Percentiles rank a stretch among this genome's conserved stretches.
These are phyloP conservation scores for Fonsecaea nubica DNA, from an alignment of 2,329 filamentous ascomycete species.

Conservation along the genomic window DNA sequence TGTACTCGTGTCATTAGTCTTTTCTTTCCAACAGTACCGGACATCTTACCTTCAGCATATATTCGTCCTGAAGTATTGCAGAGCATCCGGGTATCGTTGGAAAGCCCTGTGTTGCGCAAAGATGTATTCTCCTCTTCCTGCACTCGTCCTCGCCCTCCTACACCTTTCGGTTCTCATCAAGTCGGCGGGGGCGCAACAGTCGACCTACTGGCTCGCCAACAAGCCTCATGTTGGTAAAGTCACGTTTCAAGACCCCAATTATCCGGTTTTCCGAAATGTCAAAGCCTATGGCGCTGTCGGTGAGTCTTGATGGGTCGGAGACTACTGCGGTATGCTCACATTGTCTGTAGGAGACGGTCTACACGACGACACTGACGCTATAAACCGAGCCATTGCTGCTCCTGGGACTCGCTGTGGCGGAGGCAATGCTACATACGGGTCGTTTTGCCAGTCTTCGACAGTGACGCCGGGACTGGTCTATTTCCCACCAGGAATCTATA, in stretches of 20 bases:
- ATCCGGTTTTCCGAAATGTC: conserved; percentile 72
- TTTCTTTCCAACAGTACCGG: conserved; percentile 7
- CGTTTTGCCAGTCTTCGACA: conserved; percentile 74
- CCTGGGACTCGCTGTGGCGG: conserved; percentile 72
- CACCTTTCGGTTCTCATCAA: conserved; percentile 17
- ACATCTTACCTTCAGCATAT: conserved; percentile 1
- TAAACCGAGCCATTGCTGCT: conserved; percentile 76
- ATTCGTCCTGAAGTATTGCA: conserved; percentile 3
- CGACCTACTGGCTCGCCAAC: conserved; percentile 45
- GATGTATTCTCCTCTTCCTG: conserved; percentile 19
- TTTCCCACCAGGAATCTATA: conserved; percentile 80
- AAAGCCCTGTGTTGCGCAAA: conserved; percentile 2
- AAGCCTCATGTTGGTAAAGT: conserved; percentile 46
- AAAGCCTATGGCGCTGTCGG: conserved; percentile 69
- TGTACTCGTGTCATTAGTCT: conserved; percentile 16
- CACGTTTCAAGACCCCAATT: conserved; percentile 41
- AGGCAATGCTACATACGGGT: conserved; percentile 45
- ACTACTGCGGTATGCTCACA: not conserved
- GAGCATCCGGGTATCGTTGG: not conserved
- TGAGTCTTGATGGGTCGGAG: conserved; percentile 13
- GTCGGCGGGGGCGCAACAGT: conserved; percentile 29
- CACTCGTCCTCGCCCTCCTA: conserved; percentile 21
- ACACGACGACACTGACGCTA: conserved; percentile 79
- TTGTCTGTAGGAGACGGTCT: conserved; percentile 57
- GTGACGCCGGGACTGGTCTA: conserved; percentile 78